These are phyloP conservation scores for Rubia yunnanensis DNA, from an alignment of 257 asterid genomes.

Conservation along the genomic window DNA sequence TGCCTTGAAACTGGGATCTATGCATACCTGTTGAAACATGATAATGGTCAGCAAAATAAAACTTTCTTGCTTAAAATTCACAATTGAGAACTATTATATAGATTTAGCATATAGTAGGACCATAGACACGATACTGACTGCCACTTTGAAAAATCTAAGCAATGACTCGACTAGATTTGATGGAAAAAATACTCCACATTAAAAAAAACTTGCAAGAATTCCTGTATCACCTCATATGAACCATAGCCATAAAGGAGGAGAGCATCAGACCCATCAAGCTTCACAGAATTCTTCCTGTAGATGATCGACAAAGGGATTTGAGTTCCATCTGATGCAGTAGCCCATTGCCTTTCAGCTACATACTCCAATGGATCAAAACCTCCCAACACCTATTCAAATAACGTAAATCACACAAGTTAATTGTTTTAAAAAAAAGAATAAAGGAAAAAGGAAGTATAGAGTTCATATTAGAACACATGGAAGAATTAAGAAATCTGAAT, in stretches of 20 bases:
- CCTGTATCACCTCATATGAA: slow-evolving; percentile 74
- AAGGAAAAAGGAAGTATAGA: not conserved
- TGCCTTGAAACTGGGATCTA: slow-evolving; percentile 77
- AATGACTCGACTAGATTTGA: not conserved
- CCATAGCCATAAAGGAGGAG: slow-evolving; percentile 92
- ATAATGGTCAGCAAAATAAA: not conserved
- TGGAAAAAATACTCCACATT: not conserved
- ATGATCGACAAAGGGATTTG: slow-evolving; percentile 73
- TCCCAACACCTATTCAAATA: slow-evolving; percentile 53
- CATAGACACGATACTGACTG: not conserved
- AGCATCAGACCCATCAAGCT: slow-evolving; percentile 85
- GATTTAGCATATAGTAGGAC: not conserved
- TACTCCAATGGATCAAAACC: slow-evolving; percentile 77
- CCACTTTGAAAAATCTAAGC: not conserved
- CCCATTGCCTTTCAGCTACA: slow-evolving; percentile 84
- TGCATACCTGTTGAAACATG: slow-evolving; percentile 49
- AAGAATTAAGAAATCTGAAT: not conserved
- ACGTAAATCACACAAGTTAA: not conserved
- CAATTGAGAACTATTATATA: not conserved
- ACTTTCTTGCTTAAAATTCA: not conserved
- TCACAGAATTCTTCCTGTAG: slow-evolving; percentile 61
- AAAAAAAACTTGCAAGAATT: not conserved
- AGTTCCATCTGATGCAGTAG: slow-evolving; percentile 80
- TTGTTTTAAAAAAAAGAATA: not conserved
- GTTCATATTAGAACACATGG: not conserved